Evolutionary conservation across 257 asterid genomes (phyloP).

Genomic region (Thymus quinquecostatus): DNA sequence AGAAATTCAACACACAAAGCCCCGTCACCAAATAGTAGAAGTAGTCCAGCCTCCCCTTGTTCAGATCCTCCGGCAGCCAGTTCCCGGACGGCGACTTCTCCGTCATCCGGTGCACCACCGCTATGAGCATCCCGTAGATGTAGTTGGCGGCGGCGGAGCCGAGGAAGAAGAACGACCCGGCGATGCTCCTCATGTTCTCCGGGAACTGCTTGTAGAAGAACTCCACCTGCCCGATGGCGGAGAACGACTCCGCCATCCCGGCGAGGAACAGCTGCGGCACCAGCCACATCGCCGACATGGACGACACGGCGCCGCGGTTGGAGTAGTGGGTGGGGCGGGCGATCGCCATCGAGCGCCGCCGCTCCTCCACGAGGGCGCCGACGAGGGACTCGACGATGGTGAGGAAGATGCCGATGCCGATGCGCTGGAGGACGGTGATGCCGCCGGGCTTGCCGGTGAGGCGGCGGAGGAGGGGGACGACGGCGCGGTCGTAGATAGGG

Average conservation of each 20-base stretch:
- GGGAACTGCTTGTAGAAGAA: constrained; percentile 87
- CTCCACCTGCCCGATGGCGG: constrained; percentile 77
- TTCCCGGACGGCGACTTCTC: constrained; percentile 61
- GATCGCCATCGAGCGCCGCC: constrained; percentile 44
- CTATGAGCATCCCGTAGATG: constrained; percentile 54
- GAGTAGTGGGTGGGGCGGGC: constrained; percentile 44
- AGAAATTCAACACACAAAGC: constrained; percentile 52
- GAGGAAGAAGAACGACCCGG: constrained; percentile 67
- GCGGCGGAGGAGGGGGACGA: constrained; percentile 65
- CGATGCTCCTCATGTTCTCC: constrained; percentile 92
- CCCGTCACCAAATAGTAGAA: constrained; percentile 63
- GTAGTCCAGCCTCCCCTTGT: constrained; percentile 77
- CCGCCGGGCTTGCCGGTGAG: constrained; percentile 68
- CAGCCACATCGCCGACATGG: constrained; percentile 82
- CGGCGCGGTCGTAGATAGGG: constrained; percentile 71
- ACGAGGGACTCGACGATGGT: constrained; percentile 50
- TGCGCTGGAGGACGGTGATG: constrained; percentile 76
- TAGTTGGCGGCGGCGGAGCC: constrained; percentile 71
- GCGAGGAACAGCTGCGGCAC: constrained; percentile 75
- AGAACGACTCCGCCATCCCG: constrained; percentile 79
- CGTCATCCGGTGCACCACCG: constrained; percentile 58
- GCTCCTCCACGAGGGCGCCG: constrained; percentile 58
- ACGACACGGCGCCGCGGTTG: constrained; percentile 52
- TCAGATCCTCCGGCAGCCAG: constrained; percentile 92
- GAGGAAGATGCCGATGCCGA: constrained; percentile 66